These are phyloP conservation scores for Boletus sp. DNA, from an alignment of 1,284 basidiomycete genomes.

Conservation along the genomic window DNA sequence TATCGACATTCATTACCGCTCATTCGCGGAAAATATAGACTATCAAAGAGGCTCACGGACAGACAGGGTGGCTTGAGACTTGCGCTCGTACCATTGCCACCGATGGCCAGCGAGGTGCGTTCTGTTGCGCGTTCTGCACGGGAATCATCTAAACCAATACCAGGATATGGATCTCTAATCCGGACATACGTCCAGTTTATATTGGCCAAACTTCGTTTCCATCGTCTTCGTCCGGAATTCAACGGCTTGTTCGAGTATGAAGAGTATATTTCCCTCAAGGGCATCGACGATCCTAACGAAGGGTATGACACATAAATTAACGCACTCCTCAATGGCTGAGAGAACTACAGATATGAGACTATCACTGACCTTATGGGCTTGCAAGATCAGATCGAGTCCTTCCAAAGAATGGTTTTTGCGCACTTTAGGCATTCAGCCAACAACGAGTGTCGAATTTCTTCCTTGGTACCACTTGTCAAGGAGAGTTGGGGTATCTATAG, in stretches of 20 bases:
- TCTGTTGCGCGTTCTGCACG: background rate
- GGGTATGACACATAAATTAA: conserved; percentile 56
- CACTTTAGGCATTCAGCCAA: conserved; percentile 87
- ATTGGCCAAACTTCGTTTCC: conserved; percentile 91
- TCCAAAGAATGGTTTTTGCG: conserved; percentile 93
- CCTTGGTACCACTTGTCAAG: conserved; percentile 91
- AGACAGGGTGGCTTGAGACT: conserved; percentile 94
- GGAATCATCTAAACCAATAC: conserved; percentile 9
- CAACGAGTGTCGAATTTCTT: conserved; percentile 93
- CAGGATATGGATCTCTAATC: conserved; percentile 89
- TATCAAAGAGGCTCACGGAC: conserved; percentile 92
- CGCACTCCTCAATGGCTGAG: conserved; percentile 15
- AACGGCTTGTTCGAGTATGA: conserved; percentile 97
- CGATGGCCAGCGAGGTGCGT: conserved; percentile 74
- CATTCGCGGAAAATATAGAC: conserved; percentile 50
- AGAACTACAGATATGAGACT: conserved; percentile 76
- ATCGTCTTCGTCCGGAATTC: conserved; percentile 90
- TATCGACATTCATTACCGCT: conserved; percentile 6
- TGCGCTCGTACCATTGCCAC: conserved; percentile 83
- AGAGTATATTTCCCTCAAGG: conserved; percentile 92
- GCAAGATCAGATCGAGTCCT: conserved; percentile 96
- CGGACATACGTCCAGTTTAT: conserved; percentile 93
- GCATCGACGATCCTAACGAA: conserved; percentile 96
- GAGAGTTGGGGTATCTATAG: conserved; percentile 97
- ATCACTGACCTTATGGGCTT: conserved; percentile 93